Evolutionary conservation across 2,329 filamentous ascomycete species (phyloP), one percentile per base, ranked within the genome.

Genomic region (Penicillium nordicum): DNA sequence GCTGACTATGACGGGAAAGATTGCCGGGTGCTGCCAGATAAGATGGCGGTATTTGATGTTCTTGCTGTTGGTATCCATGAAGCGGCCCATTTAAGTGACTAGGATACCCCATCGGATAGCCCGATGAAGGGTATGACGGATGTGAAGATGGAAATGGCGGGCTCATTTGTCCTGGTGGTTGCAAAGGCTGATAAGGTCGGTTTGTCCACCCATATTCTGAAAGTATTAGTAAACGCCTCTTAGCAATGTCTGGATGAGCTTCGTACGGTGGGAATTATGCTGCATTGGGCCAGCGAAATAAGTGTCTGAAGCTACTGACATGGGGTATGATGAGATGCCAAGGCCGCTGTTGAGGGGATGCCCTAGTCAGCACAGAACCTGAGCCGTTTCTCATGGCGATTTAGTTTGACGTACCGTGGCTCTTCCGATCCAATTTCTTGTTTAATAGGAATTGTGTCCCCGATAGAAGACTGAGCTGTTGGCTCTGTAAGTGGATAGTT

Each of bases 121-220:
- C 60, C 2, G 64, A 51, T 12, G 68, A 53, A 16, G 68, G 50
- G 14, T 70, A 67, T 14, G 42, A 29, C 7, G 63, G 50, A 21
- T 70, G 67, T 36, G 68, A 55, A 12, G 66, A 63, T 18, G 65
- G 48, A 42, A 66, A 69, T 25, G 65, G 55, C 14, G 65, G 65
- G 29, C 66, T 69, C 56, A 71, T 64, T 48, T 65, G 55, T 47
- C 61, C 67, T 9, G 69, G 50, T 41, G 67, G 61, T 50, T 72
- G 70, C 34, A 67, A 41, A 27, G 66, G 65, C 29, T 70, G 68
- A 38, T 66, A 64, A 23, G 67, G 64, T 53, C 68, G 66, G 48
- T 63, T 66, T 49, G 63, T 63, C 70, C 70, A 73, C 37, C 54
- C 57, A 62, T 71, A 72, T 40, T 67, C 71, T 73, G 55, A 14